These are phyloP conservation scores for Exutisphaerella laricina DNA, from an alignment of 2,329 filamentous ascomycete species.

Conservation along the genomic window DNA sequence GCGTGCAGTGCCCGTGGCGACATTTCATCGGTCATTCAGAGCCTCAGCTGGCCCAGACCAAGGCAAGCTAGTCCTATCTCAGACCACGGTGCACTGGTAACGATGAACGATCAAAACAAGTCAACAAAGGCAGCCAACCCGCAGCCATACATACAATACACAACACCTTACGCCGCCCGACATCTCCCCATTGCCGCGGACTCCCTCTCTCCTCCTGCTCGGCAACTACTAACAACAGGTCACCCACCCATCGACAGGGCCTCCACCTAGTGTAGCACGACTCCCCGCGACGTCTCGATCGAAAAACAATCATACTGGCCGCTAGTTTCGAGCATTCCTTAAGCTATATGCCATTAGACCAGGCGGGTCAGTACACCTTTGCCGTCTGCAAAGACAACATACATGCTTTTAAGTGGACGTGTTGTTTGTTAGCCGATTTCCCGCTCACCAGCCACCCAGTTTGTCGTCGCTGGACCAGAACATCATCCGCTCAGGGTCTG, in stretches of 20 bases:
- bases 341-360: conserved; percentile 6
- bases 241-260: background rate
- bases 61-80: no score
- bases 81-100: no score
- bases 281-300: conserved; percentile 3
- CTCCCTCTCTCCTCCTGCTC: background rate
- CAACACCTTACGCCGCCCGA: background rate
- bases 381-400: background rate
- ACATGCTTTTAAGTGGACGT: background rate
- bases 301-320: conserved; percentile 1
- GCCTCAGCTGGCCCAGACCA: no score
- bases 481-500: conserved; percentile 10
- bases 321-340: conserved; percentile 6
- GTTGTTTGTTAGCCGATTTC: background rate
- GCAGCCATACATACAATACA: background rate
- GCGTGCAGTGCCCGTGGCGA: no score
- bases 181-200: background rate
- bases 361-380: conserved; percentile 5
- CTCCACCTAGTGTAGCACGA: background rate
- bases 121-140: background rate
- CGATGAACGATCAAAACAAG: background rate
- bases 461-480: background rate
- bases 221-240: background rate
- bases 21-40: no score
- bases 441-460: conserved; percentile 8